Base-by-base conservation (phyloP, 176 grass and related monocot genomes). In the Oryza longistaminata region DNA sequence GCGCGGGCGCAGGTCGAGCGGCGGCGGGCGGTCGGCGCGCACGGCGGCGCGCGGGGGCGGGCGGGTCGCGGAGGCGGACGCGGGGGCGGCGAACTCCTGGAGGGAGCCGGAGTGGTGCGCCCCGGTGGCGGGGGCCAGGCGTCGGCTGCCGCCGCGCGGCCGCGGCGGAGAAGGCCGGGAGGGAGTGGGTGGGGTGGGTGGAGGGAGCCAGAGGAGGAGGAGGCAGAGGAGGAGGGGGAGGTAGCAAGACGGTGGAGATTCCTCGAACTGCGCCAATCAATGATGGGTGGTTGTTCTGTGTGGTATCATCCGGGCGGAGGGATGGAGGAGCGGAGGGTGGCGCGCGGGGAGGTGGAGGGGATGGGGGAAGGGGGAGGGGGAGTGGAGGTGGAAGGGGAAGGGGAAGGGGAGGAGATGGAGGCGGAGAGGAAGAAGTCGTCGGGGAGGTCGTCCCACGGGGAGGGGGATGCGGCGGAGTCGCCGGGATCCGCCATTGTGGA, bases 1-100 rank as follows among this genome's bases (percentile, higher is more conserved):
- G 10, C 92, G 90, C 17, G 94, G 89, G 14, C 91, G 94, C 40
- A 97, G 74, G 48, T 91, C 92, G 80, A 97, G 90, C 34, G 94
- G 85, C 12, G 90, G 79, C 3, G 94, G 94, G 26, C 89, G 82
- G 34, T 42, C 77, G 2, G 31, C 48, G 72, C 92, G 53, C 16
- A 93, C 65, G 2, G 79, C 71, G 44, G 82, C 7, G 65, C 89
- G 87, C 25, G 8, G 6, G 16, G 89, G 82, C 1, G 87, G 91
- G 45, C 24, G 40, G 11, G 42, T 49, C 4, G 46, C 33, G 39
- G 81, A 69, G 62, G 81, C 37, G 39, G 81, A 69, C 44, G 81
- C 52, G 25, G 66, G 13, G 1, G 84, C 81, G 6, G 82, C 74
- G 34, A 97, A 97, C 79, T 97, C 94, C 5, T 79, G 85, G 70